Base-by-base conservation (phyloP, 805 yeast genomes). In the Sporopachydermia lactativora region DNA sequence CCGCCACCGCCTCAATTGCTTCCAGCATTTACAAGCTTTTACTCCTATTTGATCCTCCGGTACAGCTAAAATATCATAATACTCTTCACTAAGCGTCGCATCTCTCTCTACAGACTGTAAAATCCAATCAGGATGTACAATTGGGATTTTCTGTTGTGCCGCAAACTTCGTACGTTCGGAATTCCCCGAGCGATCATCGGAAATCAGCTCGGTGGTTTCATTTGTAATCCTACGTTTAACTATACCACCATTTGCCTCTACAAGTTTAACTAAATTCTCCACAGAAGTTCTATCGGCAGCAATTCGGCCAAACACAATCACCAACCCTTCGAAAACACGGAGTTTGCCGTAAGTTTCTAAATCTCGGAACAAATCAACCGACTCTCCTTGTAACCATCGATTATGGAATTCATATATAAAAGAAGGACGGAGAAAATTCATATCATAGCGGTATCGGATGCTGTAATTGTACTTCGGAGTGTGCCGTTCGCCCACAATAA, bases 391-490 rank as follows among this genome's bases (percentile, higher is more conserved):
- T 8, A 65, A 49, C 86, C 85, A 81, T 4, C 56, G 55, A 13
- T 61, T 59, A 48, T 75, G 66, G 6, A 75, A 47, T 15, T 53
- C 54, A 16, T 57, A 49, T 4, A 82, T 59, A 4, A 69, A 57
- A 2, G 65, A 63, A 0, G 75, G 68, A 8, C 58, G 52, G 14
- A 83, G 52, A 47, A 83, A 74, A 36, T 55, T 55, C 19, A 84
- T 66, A 56, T 81, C 88, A 39, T 61, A 58, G 18, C 56, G 48
- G 15, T 51, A 48, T 24, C 42, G 53, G 4, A 73, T 62, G 19
- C 74, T 69, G 57, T 59, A 75, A 44, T 57, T 58, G 57, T 72
- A 76, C 54, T 76, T 76, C 11, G 66, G 71, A 2, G 79, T 68
- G 43, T 62, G 57, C 36, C 71, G 55, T 36, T 60, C 59, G 3